These are phyloP conservation scores for Agrocybe pediades DNA, from an alignment of 768 basidiomycete genomes.

Conservation along the genomic window DNA sequence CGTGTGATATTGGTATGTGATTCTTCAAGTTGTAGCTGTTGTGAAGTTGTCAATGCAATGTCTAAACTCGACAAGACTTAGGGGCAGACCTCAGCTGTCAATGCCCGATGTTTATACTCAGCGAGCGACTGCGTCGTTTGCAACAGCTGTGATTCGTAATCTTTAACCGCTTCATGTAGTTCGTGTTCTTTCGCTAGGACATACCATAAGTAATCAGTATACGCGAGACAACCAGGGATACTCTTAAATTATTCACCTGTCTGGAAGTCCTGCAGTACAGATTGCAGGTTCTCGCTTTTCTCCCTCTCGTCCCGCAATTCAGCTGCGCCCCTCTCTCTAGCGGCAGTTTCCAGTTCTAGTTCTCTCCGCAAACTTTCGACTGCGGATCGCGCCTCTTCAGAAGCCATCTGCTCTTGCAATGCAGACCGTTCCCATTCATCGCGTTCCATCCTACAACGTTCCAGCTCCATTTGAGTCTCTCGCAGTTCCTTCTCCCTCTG, in stretches of 20 bases:
- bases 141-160: conserved; percentile 74
- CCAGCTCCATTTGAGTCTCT: conserved; percentile 84
- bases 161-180: conserved; percentile 79
- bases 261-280: conserved; percentile 95
- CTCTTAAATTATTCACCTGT: conserved; percentile 56
- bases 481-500: conserved; percentile 79
- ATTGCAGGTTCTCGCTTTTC: conserved; percentile 82
- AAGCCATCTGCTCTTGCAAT: conserved; percentile 63
- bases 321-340: conserved; percentile 51
- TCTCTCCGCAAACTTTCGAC: conserved; percentile 61
- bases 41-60: conserved; percentile 5
- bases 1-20: conserved; percentile 63
- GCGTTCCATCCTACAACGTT: conserved; percentile 81
- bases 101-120: conserved; percentile 88
- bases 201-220: not conserved
- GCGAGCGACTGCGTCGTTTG: conserved; percentile 75
- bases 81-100: conserved; percentile 78
- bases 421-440: conserved; percentile 57
- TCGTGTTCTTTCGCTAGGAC: conserved; percentile 86
- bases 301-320: conserved; percentile 71
- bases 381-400: conserved; percentile 69
- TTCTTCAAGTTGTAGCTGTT: conserved; percentile 80
- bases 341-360: conserved; percentile 65
- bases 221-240: not conserved
- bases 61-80: not conserved